Percentiles rank a stretch among this genome's conserved stretches.
Evolutionary conservation across 1,139 yeast species (phyloP).

Genomic region (Magnusiomyces fungicola): DNA sequence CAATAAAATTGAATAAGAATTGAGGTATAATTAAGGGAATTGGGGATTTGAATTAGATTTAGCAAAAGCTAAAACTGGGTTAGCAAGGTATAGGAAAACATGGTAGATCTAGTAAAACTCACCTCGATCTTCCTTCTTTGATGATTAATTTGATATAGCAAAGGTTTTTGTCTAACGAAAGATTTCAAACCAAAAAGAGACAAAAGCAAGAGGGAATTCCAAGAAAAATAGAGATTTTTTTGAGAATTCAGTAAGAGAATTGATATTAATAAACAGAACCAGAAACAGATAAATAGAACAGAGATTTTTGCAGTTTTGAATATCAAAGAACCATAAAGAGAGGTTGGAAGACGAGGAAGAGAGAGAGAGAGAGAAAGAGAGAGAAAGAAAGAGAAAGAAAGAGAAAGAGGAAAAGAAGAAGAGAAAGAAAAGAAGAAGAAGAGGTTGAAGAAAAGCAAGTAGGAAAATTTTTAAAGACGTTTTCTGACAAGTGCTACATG

Average conservation of each 20-base stretch:
- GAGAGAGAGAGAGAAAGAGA: slow-evolving; percentile 6
- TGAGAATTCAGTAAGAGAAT: not conserved
- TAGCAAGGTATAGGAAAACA: too few species aligned
- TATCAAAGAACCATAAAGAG: not conserved
- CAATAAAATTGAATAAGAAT: not conserved
- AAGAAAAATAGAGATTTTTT: not conserved
- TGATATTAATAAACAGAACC: not conserved
- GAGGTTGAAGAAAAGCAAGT: too few species aligned
- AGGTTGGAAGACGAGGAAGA: slow-evolving; percentile 14
- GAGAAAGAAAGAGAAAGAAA: slow-evolving; percentile 3
- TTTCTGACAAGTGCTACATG: too few species aligned
- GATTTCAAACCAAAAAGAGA: too few species aligned
- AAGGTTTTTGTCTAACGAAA: not conserved
- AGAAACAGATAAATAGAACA: not conserved
- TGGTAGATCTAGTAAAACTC: too few species aligned
- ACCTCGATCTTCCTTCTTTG: slow-evolving; percentile 6
- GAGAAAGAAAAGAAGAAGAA: slow-evolving; percentile 4
- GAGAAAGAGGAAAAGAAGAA: slow-evolving; percentile 2
- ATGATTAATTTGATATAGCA: too few species aligned
- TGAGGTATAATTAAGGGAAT: not conserved
- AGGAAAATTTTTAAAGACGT: too few species aligned
- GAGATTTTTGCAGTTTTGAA: not conserved
- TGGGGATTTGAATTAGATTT: not conserved
- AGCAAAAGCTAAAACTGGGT: too few species aligned
- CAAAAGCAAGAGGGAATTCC: too few species aligned